These are phyloP conservation scores for Tetracladium setigerum DNA, from an alignment of 495 filamentous ascomycete species.

Conservation along the genomic window DNA sequence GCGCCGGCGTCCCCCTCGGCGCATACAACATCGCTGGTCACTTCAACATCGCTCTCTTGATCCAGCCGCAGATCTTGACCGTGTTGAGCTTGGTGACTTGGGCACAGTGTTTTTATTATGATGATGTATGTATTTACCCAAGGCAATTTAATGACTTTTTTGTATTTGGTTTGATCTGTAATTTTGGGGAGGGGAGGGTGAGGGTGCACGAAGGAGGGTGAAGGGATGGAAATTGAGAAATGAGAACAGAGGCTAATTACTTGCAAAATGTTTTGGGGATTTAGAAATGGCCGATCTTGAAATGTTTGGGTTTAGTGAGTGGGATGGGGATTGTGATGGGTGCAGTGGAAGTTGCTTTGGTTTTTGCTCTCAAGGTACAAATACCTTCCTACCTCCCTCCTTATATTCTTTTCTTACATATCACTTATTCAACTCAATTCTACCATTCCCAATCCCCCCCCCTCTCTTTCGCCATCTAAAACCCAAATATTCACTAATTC, in stretches of 20 bases:
- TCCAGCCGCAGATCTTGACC: conserved; percentile 57
- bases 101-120: conserved; percentile 59
- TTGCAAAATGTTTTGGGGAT: conserved; percentile 2
- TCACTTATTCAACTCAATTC: no score
- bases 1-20: conserved; percentile 54
- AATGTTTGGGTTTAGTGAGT: conserved; percentile 34
- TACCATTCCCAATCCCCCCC: no score
- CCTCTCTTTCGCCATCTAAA: no score
- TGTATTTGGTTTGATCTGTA: background rate
- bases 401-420: background rate
- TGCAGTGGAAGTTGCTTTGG: conserved; percentile 40
- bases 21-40: conserved; percentile 56
- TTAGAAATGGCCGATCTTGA: conserved; percentile 37
- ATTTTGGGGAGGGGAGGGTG: background rate
- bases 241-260: background rate
- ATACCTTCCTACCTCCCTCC: background rate
- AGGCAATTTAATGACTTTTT: no score
- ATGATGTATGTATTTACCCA: conserved; percentile 32
- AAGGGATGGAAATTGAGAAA: background rate
- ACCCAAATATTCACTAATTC: no score
- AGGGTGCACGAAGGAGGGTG: background rate
- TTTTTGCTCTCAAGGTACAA: conserved; percentile 43
- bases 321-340: conserved; percentile 36
- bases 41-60: conserved; percentile 51
- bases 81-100: conserved; percentile 54